phyloP scores from a whole-genome alignment of 257 asterid species.

The Handroanthus guayacan region DNA sequence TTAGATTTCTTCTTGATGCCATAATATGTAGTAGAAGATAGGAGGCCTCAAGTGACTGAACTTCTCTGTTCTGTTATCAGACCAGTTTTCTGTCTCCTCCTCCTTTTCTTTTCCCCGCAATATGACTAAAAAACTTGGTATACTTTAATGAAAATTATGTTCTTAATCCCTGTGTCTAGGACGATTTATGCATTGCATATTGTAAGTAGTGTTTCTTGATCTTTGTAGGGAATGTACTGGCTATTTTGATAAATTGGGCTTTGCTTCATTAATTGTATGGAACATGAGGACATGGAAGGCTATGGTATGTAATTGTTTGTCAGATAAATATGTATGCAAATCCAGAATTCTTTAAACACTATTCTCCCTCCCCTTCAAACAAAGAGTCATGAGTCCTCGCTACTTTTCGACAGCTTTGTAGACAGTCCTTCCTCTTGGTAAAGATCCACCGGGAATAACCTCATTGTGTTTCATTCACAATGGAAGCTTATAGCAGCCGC shows the following conservation, averaged over 20 bases:
- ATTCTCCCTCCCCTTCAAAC: conserved; percentile 34
- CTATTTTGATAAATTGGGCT: conserved; percentile 67
- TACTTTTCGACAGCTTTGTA: conserved; percentile 63
- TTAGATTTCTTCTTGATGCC: background rate
- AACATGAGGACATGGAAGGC: conserved; percentile 98
- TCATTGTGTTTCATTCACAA: conserved; percentile 95
- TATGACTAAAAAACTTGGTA: background rate
- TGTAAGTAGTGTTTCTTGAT: conserved; percentile 21
- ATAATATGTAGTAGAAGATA: background rate
- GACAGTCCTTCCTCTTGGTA: conserved; percentile 99
- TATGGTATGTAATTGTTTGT: conserved; percentile 43
- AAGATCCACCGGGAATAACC: conserved; percentile 97
- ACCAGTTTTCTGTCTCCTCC: background rate
- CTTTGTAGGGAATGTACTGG: conserved; percentile 71
- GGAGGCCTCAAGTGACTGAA: background rate
- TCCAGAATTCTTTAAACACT: conserved; percentile 28
- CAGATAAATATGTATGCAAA: conserved; percentile 33
- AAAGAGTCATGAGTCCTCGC: conserved; percentile 36
- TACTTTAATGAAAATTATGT: background rate
- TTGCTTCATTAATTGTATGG: conserved; percentile 96
- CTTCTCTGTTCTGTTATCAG: background rate
- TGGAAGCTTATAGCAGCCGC: conserved; percentile 99
- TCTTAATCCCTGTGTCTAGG: background rate
- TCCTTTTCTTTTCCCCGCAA: background rate
- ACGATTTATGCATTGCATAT: background rate